These are phyloP conservation scores for Ambrosiella cleistominuta DNA, from an alignment of 2,329 filamentous ascomycete species.

Conservation along the genomic window DNA sequence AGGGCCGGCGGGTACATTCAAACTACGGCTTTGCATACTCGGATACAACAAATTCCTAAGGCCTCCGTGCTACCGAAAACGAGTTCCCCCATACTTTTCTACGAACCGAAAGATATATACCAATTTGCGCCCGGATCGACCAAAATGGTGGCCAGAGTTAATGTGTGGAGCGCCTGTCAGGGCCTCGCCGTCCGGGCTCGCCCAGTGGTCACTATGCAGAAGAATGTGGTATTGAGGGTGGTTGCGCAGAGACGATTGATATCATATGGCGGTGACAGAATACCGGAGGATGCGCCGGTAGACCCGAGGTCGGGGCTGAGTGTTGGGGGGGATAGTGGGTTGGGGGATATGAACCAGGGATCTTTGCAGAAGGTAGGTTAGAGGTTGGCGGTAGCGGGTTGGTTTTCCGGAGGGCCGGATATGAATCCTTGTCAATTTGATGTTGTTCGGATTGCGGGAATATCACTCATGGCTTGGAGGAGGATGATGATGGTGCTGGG, in stretches of 20 bases:
- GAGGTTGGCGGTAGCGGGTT: neutral
- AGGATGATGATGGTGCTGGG: too few species aligned
- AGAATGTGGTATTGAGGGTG: conserved; percentile 16
- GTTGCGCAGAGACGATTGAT: conserved; percentile 16
- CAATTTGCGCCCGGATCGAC: conserved; percentile 33
- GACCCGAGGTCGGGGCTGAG: neutral
- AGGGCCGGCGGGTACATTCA: too few species aligned
- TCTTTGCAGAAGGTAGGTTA: conserved; percentile 11
- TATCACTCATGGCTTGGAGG: neutral
- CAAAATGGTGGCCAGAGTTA: conserved; percentile 19
- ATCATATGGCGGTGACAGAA: conserved; percentile 15
- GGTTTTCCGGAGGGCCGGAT: neutral
- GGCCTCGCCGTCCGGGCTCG: conserved; percentile 24
- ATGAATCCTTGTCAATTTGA: neutral
- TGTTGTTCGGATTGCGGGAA: neutral
- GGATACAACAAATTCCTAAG: too few species aligned
- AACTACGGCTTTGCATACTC: too few species aligned
- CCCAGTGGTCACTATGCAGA: conserved; percentile 17
- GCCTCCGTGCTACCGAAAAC: neutral
- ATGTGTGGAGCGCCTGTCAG: conserved; percentile 28
- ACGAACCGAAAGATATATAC: neutral
- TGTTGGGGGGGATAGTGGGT: conserved; percentile 12
- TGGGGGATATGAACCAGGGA: conserved; percentile 17
- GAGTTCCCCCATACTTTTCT: neutral
- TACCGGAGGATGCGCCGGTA: neutral